phyloP scores from a whole-genome alignment of 2,329 filamentous ascomycete species.

The Pestalotiopsis sp. region DNA sequence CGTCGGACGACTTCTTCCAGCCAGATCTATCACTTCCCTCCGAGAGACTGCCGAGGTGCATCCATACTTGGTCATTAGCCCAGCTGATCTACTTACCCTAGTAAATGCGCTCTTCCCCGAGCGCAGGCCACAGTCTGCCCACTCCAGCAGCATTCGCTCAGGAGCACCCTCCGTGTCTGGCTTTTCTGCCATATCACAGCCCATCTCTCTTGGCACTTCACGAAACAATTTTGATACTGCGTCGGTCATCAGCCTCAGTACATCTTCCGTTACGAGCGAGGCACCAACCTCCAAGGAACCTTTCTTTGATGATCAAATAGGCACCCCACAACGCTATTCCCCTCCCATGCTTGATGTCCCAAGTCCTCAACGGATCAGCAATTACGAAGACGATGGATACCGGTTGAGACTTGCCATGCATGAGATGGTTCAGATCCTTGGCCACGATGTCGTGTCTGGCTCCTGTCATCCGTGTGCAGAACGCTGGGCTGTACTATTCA shows the following conservation, averaged over 20 bases:
- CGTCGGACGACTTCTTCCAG: conserved; percentile 65
- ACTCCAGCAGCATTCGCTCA: conserved; percentile 64
- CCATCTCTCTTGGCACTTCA: conserved; percentile 60
- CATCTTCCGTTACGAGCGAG: conserved; percentile 73
- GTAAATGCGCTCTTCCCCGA: conserved; percentile 85
- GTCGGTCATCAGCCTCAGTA: conserved; percentile 72
- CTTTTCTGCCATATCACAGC: conserved; percentile 69
- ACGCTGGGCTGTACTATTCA: conserved; percentile 80
- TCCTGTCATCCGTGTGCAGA: conserved; percentile 79
- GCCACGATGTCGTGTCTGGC: conserved; percentile 65
- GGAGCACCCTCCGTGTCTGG: conserved; percentile 69
- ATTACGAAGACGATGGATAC: conserved; percentile 66
- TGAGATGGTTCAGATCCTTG: conserved; percentile 69
- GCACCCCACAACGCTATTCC: conserved; percentile 56
- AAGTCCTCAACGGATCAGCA: conserved; percentile 45
- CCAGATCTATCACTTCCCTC: conserved; percentile 71
- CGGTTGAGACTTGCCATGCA: conserved; percentile 68
- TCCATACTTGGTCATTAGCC: conserved; percentile 77
- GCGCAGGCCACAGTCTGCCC: conserved; percentile 63
- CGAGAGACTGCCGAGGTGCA: conserved; percentile 78
- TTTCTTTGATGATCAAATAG: conserved; percentile 56
- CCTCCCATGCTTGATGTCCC: conserved; percentile 50
- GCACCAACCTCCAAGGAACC: conserved; percentile 66
- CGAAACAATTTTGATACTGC: conserved; percentile 65
- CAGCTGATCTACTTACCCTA: conserved; percentile 77